Evolutionary conservation across 768 basidiomycete genomes (phyloP).

Genomic region (Psilocybe cubensis): DNA sequence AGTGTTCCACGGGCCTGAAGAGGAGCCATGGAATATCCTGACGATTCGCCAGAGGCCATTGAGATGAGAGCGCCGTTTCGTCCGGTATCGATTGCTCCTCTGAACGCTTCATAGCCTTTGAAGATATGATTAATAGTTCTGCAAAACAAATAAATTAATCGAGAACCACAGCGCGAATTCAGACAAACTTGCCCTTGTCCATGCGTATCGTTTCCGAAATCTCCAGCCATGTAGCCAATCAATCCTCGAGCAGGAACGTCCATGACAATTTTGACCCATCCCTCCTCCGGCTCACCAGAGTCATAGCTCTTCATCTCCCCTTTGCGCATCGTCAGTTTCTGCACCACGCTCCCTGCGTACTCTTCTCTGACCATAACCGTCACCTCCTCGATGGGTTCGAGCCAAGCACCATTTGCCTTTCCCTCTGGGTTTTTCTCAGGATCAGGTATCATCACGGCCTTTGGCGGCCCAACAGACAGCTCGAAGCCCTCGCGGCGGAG

Average conservation of each 20-base stretch:
- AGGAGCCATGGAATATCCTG: conserved; percentile 52
- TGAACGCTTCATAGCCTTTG: conserved; percentile 49
- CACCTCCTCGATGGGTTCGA: conserved; percentile 53
- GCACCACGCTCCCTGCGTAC: conserved; percentile 49
- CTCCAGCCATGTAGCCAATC: conserved; percentile 56
- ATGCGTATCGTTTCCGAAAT: conserved; percentile 55
- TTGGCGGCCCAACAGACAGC: conserved; percentile 49
- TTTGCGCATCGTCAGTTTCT: conserved; percentile 55
- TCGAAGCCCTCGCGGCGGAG: conserved; percentile 54
- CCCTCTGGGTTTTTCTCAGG: conserved; percentile 31
- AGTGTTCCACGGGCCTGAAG: conserved; percentile 51
- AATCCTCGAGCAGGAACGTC: conserved; percentile 51
- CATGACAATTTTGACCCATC: conserved; percentile 50
- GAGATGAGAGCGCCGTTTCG: conserved; percentile 52
- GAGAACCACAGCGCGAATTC: background rate
- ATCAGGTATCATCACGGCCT: conserved; percentile 50
- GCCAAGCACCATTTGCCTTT: conserved; percentile 31
- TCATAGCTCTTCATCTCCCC: conserved; percentile 52
- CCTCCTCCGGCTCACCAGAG: conserved; percentile 44
- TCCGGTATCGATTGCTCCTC: conserved; percentile 48
- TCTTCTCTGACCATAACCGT: conserved; percentile 49
- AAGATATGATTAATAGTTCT: conserved; percentile 58
- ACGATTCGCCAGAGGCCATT: conserved; percentile 48
- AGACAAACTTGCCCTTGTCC: conserved; percentile 43
- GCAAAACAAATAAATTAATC: background rate